phyloP scores from a whole-genome alignment of 805 yeast species.

The Lipomyces orientalis region DNA sequence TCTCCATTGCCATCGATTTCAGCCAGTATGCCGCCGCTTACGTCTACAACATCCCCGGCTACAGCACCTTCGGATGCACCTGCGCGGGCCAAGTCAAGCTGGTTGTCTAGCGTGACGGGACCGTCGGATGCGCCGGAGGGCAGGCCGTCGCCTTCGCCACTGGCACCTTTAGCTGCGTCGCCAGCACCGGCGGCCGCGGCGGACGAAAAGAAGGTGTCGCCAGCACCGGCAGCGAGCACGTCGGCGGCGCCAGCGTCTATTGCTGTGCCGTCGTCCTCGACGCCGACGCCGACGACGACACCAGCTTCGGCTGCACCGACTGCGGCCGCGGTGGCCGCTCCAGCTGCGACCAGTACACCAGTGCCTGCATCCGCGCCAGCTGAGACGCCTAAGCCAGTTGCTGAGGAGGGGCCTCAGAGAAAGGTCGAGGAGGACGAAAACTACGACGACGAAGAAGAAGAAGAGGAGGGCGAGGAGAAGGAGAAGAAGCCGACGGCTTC shows the following conservation, averaged over 20 bases:
- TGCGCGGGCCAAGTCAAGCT: slow-evolving; percentile 21
- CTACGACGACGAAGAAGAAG: slow-evolving; percentile 36
- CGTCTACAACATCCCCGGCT: not conserved
- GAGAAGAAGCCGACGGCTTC: not conserved
- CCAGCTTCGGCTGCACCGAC: slow-evolving; percentile 1
- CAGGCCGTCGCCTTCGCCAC: slow-evolving; percentile 15
- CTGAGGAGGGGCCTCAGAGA: slow-evolving; percentile 32
- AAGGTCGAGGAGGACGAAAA: slow-evolving; percentile 36
- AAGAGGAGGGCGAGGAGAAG: slow-evolving; percentile 24
- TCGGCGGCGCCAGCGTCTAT: not conserved
- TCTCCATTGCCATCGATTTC: slow-evolving; percentile 20
- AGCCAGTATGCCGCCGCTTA: not conserved
- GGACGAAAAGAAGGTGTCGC: not conserved
- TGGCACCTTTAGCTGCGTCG: slow-evolving; percentile 5
- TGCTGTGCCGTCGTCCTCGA: not conserved
- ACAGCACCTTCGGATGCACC: slow-evolving; percentile 12
- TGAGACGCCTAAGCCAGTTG: slow-evolving; percentile 13
- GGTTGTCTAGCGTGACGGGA: slow-evolving; percentile 31
- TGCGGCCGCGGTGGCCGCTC: slow-evolving; percentile 13
- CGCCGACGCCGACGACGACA: not conserved
- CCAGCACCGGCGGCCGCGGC: slow-evolving; percentile 11
- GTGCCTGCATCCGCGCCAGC: slow-evolving; percentile 11
- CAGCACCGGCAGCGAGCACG: not conserved
- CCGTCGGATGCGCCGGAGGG: slow-evolving; percentile 20
- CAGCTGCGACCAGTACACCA: slow-evolving; percentile 13